Evolutionary conservation across 2,329 filamentous ascomycete genomes (phyloP).

Genomic region (Elsinoe perseae): DNA sequence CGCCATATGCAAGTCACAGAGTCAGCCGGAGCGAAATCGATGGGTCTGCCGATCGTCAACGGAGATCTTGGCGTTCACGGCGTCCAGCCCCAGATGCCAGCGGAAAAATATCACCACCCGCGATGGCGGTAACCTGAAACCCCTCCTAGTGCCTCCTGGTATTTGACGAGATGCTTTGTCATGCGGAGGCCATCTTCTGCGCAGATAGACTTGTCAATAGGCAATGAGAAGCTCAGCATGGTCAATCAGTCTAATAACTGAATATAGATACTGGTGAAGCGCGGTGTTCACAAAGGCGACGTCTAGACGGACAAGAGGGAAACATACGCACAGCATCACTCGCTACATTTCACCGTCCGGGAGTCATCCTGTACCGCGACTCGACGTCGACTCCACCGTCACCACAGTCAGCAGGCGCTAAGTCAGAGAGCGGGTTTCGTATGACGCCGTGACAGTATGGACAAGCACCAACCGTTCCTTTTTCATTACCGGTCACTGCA

Average conservation of each 20-base stretch:
- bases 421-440: slow-evolving; percentile 7
- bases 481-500: slow-evolving; percentile 1
- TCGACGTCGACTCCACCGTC: neutral
- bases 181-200: neutral
- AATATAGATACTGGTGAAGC: too few relatives aligned
- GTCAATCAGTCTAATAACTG: too few relatives aligned
- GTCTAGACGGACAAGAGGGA: too few relatives aligned
- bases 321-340: too few relatives aligned
- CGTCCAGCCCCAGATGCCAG: neutral
- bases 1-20: neutral
- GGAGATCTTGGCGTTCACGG: slow-evolving; percentile 6
- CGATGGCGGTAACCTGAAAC: slow-evolving; percentile 13
- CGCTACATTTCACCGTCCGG: neutral
- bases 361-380: neutral
- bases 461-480: slow-evolving; percentile 3
- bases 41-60: neutral
- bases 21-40: neutral
- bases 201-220: neutral
- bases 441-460: slow-evolving; percentile 9
- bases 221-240: neutral
- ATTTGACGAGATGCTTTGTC: neutral
- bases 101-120: neutral
- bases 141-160: slow-evolving; percentile 1
- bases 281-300: too few relatives aligned
- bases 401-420: slow-evolving; percentile 4